These are phyloP conservation scores for Blepharisma japonicum DNA, from an alignment of 73 alveolate genomes.

Conservation along the genomic window DNA sequence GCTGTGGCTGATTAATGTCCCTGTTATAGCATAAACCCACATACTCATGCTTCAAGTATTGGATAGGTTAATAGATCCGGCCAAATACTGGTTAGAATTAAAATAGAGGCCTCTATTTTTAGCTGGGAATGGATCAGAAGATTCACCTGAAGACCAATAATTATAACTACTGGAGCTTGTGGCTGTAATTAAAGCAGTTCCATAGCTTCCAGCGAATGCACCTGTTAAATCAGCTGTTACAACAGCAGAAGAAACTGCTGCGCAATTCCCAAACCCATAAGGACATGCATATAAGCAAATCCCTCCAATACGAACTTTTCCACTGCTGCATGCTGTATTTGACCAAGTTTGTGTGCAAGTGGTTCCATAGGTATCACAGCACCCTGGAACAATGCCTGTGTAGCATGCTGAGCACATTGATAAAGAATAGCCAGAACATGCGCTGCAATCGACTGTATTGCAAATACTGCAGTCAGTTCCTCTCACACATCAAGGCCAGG, in stretches of 20 bases:
- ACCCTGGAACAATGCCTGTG: background rate
- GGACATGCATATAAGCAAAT: conserved; percentile 2
- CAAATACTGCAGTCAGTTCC: conserved; percentile 1
- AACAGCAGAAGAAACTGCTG: no score
- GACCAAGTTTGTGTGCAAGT: background rate
- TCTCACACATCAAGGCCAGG: background rate
- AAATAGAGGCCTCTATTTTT: background rate
- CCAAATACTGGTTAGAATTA: background rate
- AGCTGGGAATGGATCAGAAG: conserved; percentile 1
- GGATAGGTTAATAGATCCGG: background rate
- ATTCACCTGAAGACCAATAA: background rate
- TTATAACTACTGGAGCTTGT: no score
- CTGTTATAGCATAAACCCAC: background rate
- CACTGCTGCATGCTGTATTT: background rate
- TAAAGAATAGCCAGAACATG: background rate
- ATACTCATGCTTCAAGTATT: background rate
- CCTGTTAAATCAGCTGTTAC: no score
- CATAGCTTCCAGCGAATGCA: no score
- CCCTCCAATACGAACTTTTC: background rate
- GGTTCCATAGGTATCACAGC: background rate
- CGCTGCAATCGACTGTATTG: background rate
- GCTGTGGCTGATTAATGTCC: background rate
- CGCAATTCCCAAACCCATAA: background rate
- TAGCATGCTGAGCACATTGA: background rate
- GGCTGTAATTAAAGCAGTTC: no score